phyloP scores from a whole-genome alignment of 371 early-diverging fungal genomes.

The Rhizopus sp. region DNA sequence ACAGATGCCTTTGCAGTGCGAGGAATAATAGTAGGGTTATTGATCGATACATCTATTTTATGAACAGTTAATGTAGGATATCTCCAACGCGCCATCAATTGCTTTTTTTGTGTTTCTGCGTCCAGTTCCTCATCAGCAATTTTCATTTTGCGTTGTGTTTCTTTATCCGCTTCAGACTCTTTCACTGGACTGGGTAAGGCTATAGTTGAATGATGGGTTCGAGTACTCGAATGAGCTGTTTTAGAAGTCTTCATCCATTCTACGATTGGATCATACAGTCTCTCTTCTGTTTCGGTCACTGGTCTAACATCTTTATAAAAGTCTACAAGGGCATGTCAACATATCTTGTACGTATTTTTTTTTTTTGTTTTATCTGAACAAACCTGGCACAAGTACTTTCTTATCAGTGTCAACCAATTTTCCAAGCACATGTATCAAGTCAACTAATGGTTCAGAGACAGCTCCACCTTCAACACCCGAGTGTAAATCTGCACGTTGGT shows the following conservation, averaged over 20 bases:
- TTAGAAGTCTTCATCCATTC: slow-evolving; percentile 46
- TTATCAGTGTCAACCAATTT: slow-evolving; percentile 61
- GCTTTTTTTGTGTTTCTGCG: slow-evolving; percentile 48
- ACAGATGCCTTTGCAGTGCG: slow-evolving; percentile 69
- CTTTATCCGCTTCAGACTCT: slow-evolving; percentile 12
- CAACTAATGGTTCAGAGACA: slow-evolving; percentile 76
- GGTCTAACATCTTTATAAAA: slow-evolving; percentile 64
- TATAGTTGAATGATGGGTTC: slow-evolving; percentile 38
- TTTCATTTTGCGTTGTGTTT: slow-evolving; percentile 32
- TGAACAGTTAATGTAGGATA: slow-evolving; percentile 81
- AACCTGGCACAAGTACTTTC: slow-evolving; percentile 73
- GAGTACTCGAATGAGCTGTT: slow-evolving; percentile 19
- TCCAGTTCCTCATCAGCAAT: slow-evolving; percentile 9
- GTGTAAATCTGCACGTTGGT: slow-evolving; percentile 70
- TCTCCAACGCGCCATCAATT: slow-evolving; percentile 79
- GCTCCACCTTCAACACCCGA: slow-evolving; percentile 90
- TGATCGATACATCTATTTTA: slow-evolving; percentile 75
- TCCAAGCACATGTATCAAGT: slow-evolving; percentile 70
- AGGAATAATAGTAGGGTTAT: slow-evolving; percentile 75
- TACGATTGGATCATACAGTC: slow-evolving; percentile 56
- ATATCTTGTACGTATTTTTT: background rate
- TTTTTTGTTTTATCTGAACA: background rate
- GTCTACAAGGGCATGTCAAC: slow-evolving; percentile 27
- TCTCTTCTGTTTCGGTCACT: slow-evolving; percentile 53
- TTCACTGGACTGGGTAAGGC: slow-evolving; percentile 29